Evolutionary conservation across 1,284 basidiomycete species (phyloP).

Genomic region (Leccinum pachyderme): DNA sequence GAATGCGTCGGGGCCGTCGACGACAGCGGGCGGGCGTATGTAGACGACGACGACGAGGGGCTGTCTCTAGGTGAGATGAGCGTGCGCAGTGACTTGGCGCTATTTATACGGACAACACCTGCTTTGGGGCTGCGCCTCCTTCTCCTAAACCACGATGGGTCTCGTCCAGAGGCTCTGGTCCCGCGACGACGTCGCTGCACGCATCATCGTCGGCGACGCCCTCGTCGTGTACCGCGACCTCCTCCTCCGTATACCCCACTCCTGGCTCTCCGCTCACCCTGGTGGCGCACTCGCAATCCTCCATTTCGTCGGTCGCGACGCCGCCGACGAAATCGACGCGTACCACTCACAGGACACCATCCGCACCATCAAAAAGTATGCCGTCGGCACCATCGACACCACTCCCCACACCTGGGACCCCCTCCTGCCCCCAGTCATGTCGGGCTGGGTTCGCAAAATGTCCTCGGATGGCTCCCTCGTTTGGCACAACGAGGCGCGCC

Average conservation of each 20-base stretch:
- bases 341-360: conserved; percentile 80
- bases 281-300: conserved; percentile 89
- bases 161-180: conserved; percentile 41
- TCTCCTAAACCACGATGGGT: conserved; percentile 17
- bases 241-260: conserved; percentile 79
- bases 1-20: conserved; percentile 10
- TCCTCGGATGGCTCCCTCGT: conserved; percentile 41
- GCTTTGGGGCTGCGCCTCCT: neutral
- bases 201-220: conserved; percentile 75
- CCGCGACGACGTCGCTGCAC: conserved; percentile 58
- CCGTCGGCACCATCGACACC: conserved; percentile 71
- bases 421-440: conserved; percentile 85
- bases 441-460: conserved; percentile 69
- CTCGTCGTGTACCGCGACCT: conserved; percentile 79
- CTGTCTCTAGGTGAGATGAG: conserved; percentile 5
- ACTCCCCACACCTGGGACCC: conserved; percentile 68
- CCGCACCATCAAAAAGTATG: conserved; percentile 66
- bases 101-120: conserved; percentile 28
- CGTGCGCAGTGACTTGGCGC: conserved; percentile 2
- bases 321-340: conserved; percentile 91
- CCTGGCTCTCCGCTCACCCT: conserved; percentile 87
- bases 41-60: conserved; percentile 3
- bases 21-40: conserved; percentile 4
- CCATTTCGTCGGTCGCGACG: conserved; percentile 96
- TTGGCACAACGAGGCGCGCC: conserved; percentile 64